phyloP scores from a whole-genome alignment of 305 asterid species.

The Ajuga reptans region DNA sequence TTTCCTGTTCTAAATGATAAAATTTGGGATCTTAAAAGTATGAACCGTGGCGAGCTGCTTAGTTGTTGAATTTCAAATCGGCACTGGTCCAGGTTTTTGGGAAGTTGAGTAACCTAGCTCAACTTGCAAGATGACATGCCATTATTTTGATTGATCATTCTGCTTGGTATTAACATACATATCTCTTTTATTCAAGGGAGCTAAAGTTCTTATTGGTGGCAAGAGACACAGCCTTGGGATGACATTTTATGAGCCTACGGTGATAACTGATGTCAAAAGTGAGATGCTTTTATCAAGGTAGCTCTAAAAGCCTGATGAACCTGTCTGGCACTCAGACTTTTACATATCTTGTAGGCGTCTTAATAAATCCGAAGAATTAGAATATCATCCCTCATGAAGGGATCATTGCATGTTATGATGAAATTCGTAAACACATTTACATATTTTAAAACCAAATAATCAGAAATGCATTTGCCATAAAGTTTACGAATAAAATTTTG shows the following conservation, averaged over 20 bases:
- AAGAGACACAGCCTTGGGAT: conserved; percentile 82
- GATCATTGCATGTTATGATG: conserved; percentile 3
- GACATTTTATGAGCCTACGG: conserved; percentile 92
- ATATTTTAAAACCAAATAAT: background rate
- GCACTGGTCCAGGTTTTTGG: background rate
- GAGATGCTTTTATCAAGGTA: conserved; percentile 84
- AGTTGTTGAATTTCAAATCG: background rate
- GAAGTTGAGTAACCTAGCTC: background rate
- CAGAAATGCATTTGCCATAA: background rate
- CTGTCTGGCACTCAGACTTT: background rate
- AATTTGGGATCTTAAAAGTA: background rate
- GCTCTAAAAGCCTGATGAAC: conserved; percentile 16
- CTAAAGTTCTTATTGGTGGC: conserved; percentile 78
- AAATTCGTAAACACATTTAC: background rate
- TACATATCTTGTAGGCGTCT: conserved; percentile 7
- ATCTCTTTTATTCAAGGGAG: conserved; percentile 56
- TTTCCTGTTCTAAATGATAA: background rate
- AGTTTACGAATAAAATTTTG: background rate
- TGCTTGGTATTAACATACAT: conserved; percentile 11
- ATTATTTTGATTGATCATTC: background rate
- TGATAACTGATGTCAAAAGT: conserved; percentile 63
- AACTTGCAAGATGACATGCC: conserved; percentile 2
- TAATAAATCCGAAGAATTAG: background rate
- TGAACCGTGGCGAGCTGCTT: background rate
- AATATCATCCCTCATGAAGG: background rate